Evolutionary conservation across 2,329 filamentous ascomycete species (phyloP).

Genomic region (Hirsutella rhossiliensis): DNA sequence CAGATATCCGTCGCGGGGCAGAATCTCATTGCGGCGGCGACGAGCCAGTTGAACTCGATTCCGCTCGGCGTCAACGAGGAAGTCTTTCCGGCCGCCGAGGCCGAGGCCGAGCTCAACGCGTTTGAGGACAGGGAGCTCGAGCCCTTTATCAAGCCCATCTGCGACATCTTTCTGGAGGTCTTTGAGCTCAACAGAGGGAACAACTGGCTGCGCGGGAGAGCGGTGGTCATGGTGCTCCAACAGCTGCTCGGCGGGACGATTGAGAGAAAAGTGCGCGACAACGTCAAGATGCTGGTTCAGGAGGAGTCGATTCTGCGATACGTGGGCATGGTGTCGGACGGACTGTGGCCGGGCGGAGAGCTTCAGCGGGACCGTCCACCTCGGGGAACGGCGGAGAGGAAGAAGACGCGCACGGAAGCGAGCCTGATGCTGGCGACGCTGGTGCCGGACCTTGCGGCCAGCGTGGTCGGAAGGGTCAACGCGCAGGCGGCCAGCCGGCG

Average conservation of each 20-base stretch:
- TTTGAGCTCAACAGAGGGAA: conserved; percentile 93
- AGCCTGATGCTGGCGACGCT: conserved; percentile 81
- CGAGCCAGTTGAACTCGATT: conserved; percentile 47
- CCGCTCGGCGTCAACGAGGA: conserved; percentile 41
- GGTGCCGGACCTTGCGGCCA: conserved; percentile 80
- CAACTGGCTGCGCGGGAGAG: conserved; percentile 92
- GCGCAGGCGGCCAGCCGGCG: conserved; percentile 82
- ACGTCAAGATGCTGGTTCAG: conserved; percentile 57
- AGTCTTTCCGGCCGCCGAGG: conserved; percentile 51
- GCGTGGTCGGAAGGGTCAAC: conserved; percentile 85
- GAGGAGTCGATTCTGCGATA: conserved; percentile 73
- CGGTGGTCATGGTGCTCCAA: conserved; percentile 91
- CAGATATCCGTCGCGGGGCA: conserved; percentile 88
- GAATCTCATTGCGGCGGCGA: conserved; percentile 71
- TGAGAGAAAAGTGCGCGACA: conserved; percentile 87
- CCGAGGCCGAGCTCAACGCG: conserved; percentile 84
- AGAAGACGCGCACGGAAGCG: conserved; percentile 73
- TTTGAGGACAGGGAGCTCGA: conserved; percentile 84
- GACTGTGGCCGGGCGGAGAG: conserved; percentile 69
- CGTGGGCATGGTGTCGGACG: conserved; percentile 58
- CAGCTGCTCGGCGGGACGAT: conserved; percentile 93
- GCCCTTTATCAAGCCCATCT: conserved; percentile 96
- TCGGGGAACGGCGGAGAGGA: conserved; percentile 61
- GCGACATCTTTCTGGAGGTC: conserved; percentile 89
- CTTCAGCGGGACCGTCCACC: conserved; percentile 35